Evolutionary conservation across 768 basidiomycete genomes (phyloP), one percentile per base, ranked within the genome.

Genomic region (Tephrocybe sp.): DNA sequence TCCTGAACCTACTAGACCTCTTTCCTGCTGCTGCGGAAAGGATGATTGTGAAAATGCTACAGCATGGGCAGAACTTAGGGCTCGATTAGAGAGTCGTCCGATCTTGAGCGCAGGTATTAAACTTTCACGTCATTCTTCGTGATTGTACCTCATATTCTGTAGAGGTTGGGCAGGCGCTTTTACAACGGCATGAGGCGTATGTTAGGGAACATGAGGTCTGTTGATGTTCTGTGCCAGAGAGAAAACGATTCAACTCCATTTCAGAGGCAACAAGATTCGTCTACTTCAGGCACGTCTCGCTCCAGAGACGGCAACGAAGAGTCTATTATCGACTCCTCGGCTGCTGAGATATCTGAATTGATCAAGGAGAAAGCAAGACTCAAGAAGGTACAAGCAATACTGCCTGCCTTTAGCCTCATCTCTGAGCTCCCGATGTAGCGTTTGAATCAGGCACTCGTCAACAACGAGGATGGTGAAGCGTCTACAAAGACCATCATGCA

Each of bases 101-200:
- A 80, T 86, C 49, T 74, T 95, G 47, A 91, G 91, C 64, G 93
- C 91, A 60, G 91, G 93, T 94, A 60, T 60, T 86, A 74, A 23
- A 31, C n/a, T 22, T 42, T 49, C 27, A 16, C 30, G 29, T 39
- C 40, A 37, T 36, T 10, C 36, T 25, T 39, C 18, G 31, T 38
- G 24, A 38, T 29, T 30, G 42, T 42, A 34, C 16, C 43, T 45
- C 12, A 58, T 30, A 12, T 52, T n/a, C 44, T 38, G 22, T 56
- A 92, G 92, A 94, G 75, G 86, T 95, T 23, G 93, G 93, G 11
- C 90, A 93, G 65, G 93, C 94, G 3, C 69, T 97, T 40, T 66
- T 97, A 41, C 83, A 88, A 60, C 74, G 86, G 52, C 91, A 94
- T 62, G 93, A 94, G 69, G 88, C 87, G 3, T 91, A 90, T 65